Evolutionary conservation across 306 rosid genomes (phyloP), one percentile per base, ranked within the genome.

Genomic region (Lathyrus tuberosus): DNA sequence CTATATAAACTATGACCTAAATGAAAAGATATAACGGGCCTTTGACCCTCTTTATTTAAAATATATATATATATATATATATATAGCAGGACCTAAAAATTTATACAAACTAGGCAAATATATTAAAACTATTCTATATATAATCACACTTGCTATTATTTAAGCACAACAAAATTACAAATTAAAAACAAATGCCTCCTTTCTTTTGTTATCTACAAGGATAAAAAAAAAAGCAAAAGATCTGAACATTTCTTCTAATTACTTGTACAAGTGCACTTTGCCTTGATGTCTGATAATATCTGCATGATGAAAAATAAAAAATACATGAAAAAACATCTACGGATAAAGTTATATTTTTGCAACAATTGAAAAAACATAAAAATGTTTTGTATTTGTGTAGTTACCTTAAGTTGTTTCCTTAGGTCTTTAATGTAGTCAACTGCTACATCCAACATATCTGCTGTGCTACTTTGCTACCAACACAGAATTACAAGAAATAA

Each of bases 351-450:
- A 46, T 7, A 22, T 40, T 62, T 63, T 62, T 63, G 14, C 6
- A 20, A 41, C 6, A 20, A 64, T 41, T 41, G 26, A 22, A 42
- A 63, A 41, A 62, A 15, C 8, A 33, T 13, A 42, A 42, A 22
- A 17, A 17, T 61, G 6, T n/a, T 13, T 62, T 9, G 16, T 26
- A 28, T 46, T 65, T 67, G 33, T 42, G 7, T 54, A 48, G 42
- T 89, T 89, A 89, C 98, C 98, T 93, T 52, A 10, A 93, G 89
- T 73, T 90, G 82, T 76, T 86, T 82, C 86, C 87, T 88, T 28
- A 93, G 82, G 57, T 78, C 87, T 78, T 86, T 93, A 46, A 93
- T 90, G 80, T 82, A 83, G 41, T 82, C 89, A 67, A 85, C 86
- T 2, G 90, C 91, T 81, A 81, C 60, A 60, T 93, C 98, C 78